phyloP scores from a whole-genome alignment of 83 land plant genomes.

The Picea abies region DNA sequence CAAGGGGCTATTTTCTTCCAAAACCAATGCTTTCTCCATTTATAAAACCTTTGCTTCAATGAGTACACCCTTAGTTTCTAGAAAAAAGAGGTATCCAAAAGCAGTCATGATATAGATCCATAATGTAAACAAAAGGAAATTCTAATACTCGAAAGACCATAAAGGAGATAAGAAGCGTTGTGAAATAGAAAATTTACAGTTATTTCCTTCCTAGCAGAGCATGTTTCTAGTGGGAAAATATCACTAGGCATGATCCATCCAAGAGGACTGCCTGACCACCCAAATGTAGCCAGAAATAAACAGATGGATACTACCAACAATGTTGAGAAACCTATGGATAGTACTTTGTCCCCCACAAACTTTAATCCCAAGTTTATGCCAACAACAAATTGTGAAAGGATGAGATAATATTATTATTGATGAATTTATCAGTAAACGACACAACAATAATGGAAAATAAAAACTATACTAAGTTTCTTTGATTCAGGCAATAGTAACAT shows the following conservation, averaged over 20 bases:
- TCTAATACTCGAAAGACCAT: neutral
- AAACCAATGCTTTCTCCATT: conserved; percentile 36
- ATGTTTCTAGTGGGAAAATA: too few relatives aligned
- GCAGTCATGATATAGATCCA: conserved; percentile 32
- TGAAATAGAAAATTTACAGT: conserved; percentile 10
- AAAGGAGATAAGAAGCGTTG: neutral
- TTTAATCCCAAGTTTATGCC: conserved; percentile 56
- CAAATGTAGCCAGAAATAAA: conserved; percentile 19
- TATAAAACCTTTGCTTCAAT: conserved; percentile 27
- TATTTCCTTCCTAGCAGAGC: conserved; percentile 52
- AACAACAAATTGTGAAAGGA: conserved; percentile 38
- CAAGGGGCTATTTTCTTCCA: neutral
- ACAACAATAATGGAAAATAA: too few relatives aligned
- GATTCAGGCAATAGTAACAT: too few relatives aligned
- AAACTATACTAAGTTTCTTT: too few relatives aligned
- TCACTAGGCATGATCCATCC: conserved; percentile 62
- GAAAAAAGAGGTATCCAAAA: conserved; percentile 38
- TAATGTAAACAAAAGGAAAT: too few relatives aligned
- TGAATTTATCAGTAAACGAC: too few relatives aligned
- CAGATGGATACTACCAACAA: conserved; percentile 51
- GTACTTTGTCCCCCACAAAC: conserved; percentile 34
- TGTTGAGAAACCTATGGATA: conserved; percentile 43
- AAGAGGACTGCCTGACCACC: conserved; percentile 68
- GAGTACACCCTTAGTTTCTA: conserved; percentile 24
- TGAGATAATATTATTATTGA: neutral